phyloP scores from a whole-genome alignment of 352 stramenopile species.

The Globisporangium nodosum region DNA sequence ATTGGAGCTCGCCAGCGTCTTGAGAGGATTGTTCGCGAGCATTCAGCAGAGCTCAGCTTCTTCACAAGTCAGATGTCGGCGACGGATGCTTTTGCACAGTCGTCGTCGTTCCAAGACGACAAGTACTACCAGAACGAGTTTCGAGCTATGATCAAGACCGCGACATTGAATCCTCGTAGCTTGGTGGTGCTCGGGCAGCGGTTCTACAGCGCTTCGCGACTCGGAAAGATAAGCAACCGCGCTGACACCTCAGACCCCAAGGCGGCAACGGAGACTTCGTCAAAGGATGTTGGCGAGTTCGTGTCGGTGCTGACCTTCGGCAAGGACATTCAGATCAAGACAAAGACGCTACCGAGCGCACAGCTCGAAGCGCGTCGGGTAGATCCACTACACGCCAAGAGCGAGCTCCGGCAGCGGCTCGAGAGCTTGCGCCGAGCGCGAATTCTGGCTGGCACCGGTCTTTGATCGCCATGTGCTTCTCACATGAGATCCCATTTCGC shows the following conservation, averaged over 20 bases:
- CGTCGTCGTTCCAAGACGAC: conserved; percentile 11
- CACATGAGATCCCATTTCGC: too few relatives aligned
- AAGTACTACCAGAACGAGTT: conserved; percentile 69
- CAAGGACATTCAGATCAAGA: conserved; percentile 60
- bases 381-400: conserved; percentile 38
- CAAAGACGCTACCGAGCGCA: conserved; percentile 30
- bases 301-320: conserved; percentile 61
- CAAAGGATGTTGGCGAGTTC: conserved; percentile 11
- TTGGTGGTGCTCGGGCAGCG: conserved; percentile 42
- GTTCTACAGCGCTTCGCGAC: conserved; percentile 37
- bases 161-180: conserved; percentile 17
- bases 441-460: too few relatives aligned
- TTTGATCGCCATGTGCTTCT: too few relatives aligned
- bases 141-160: conserved; percentile 32
- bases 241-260: neutral
- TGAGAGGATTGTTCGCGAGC: conserved; percentile 33
- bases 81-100: conserved; percentile 23
- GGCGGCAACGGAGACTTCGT: too few relatives aligned
- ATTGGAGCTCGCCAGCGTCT: conserved; percentile 34
- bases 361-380: conserved; percentile 65
- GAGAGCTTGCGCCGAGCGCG: neutral
- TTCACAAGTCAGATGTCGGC: conserved; percentile 31
- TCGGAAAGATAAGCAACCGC: conserved; percentile 7
- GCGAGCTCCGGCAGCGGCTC: conserved; percentile 37
- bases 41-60: conserved; percentile 48